Evolutionary conservation across 2,329 filamentous ascomycete genomes (phyloP).

Genomic region (Penicillium sp.): DNA sequence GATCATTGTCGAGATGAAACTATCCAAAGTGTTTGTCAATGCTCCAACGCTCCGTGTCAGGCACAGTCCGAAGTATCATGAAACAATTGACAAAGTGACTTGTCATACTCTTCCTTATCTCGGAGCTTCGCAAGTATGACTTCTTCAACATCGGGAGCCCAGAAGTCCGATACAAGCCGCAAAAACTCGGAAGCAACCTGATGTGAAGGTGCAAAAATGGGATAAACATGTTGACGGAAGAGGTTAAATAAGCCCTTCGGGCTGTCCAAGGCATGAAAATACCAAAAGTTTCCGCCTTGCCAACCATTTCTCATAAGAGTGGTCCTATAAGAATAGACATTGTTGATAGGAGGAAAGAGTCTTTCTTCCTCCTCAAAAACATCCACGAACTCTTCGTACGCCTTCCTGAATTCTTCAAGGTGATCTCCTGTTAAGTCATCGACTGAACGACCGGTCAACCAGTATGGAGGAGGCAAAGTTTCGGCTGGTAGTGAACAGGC

Average conservation of each 20-base stretch:
- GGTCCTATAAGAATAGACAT: slow-evolving; percentile 6
- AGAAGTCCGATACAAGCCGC: slow-evolving; percentile 16
- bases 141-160: slow-evolving; percentile 10
- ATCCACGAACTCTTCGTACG: slow-evolving; percentile 19
- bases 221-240: slow-evolving; percentile 29
- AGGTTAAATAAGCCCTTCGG: slow-evolving; percentile 28
- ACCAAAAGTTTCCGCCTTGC: slow-evolving; percentile 31
- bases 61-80: slow-evolving; percentile 1
- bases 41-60: too few relatives aligned
- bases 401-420: slow-evolving; percentile 10
- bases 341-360: not conserved
- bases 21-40: too few relatives aligned
- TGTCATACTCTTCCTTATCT: slow-evolving; percentile 23
- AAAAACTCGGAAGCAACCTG: slow-evolving; percentile 12
- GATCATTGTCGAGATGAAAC: too few relatives aligned
- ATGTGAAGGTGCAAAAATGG: slow-evolving; percentile 12
- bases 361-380: slow-evolving; percentile 25
- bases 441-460: slow-evolving; percentile 21
- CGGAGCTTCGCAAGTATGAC: slow-evolving; percentile 16
- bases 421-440: slow-evolving; percentile 13
- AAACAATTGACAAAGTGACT: slow-evolving; percentile 13
- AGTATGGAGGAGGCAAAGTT: slow-evolving; percentile 25
- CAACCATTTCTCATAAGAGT: slow-evolving; percentile 26
- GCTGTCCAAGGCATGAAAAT: slow-evolving; percentile 28
- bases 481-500: slow-evolving; percentile 27